phyloP scores from a whole-genome alignment of 2,329 filamentous ascomycete species.

The Sclerotinia spermophila region DNA sequence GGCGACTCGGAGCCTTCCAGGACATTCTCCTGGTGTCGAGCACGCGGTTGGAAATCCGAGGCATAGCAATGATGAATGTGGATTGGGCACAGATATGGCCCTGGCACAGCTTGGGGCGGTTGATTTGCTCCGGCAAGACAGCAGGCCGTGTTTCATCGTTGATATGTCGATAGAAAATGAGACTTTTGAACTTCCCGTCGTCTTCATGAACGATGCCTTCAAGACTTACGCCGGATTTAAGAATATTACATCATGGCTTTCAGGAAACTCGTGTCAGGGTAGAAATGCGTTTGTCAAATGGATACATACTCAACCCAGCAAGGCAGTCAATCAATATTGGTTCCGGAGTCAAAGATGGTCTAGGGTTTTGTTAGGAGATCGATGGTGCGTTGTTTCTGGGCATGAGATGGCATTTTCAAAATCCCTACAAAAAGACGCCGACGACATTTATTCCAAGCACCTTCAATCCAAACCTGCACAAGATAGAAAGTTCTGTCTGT shows the following conservation, averaged over 20 bases:
- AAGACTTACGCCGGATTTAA: neutral
- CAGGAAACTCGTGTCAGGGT: neutral
- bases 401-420: constrained; percentile 4
- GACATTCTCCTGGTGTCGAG: neutral
- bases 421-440: neutral
- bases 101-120: neutral
- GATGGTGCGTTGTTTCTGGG: neutral
- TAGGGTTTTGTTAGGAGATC: neutral
- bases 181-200: neutral
- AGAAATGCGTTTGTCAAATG: neutral
- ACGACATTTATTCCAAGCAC: neutral
- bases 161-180: neutral
- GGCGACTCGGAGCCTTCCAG: neutral
- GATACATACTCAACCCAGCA: constrained; percentile 1
- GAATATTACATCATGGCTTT: neutral
- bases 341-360: constrained; percentile 7
- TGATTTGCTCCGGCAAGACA: neutral
- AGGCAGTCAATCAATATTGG: neutral
- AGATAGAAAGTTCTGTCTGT: neutral
- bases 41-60: neutral
- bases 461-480: neutral
- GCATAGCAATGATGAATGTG: neutral
- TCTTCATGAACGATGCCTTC: constrained; percentile 3
- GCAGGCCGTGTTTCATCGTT: constrained; percentile 1
- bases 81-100: neutral